A percentile compares a stretch with the other conserved stretches of the same genome.
phyloP scores from a whole-genome alignment of 2,329 filamentous ascomycete species.

The Botrytis byssoidea region DNA sequence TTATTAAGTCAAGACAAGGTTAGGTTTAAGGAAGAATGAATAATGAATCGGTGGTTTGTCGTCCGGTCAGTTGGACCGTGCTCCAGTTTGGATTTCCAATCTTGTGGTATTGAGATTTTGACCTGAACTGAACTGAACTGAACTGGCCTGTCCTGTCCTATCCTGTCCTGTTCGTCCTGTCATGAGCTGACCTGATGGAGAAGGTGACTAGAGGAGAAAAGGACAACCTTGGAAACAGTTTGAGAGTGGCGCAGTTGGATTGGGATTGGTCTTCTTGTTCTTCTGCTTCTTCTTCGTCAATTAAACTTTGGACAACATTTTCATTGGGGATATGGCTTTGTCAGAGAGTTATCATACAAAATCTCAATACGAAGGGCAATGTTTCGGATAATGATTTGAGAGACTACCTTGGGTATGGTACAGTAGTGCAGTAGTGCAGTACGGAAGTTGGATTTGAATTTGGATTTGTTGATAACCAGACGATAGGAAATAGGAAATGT shows the following conservation, averaged over 20 bases:
- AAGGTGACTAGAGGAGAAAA: not conserved
- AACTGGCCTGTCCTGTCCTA: not conserved
- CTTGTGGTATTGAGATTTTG: not conserved
- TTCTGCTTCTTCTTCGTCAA: too few relatives aligned
- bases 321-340: not conserved
- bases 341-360: not conserved
- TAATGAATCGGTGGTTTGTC: constrained; percentile 4
- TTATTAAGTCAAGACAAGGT: not conserved
- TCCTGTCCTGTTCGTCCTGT: not conserved
- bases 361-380: not conserved
- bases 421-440: not conserved
- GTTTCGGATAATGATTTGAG: not conserved
- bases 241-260: not conserved
- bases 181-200: not conserved
- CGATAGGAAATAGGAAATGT: not conserved
- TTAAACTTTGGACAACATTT: not conserved
- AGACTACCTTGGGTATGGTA: not conserved
- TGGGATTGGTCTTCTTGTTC: not conserved
- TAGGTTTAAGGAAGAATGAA: constrained; percentile 8
- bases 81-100: not conserved
- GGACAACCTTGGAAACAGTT: not conserved
- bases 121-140: not conserved
- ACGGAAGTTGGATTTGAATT: not conserved
- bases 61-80: constrained; percentile 1
- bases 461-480: not conserved